Evolutionary conservation across 2,329 filamentous ascomycete genomes (phyloP).

Genomic region (Dothistroma septosporum): DNA sequence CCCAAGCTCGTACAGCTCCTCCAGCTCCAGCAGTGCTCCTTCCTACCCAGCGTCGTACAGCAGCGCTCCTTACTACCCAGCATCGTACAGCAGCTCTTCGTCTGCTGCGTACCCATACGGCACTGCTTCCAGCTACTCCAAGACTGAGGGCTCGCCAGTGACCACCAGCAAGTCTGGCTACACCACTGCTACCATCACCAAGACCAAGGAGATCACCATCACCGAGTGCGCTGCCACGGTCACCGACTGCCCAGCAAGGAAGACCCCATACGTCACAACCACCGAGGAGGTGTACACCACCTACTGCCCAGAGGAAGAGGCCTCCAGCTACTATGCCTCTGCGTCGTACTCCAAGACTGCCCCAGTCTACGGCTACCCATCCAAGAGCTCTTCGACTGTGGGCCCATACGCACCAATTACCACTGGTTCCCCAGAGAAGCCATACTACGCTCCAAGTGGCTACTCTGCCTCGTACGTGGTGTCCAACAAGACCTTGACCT

Average conservation of each 20-base stretch:
- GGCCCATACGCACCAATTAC: conserved; percentile 11
- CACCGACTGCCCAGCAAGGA: conserved; percentile 19
- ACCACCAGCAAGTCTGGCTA: not conserved
- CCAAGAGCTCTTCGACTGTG: conserved; percentile 6
- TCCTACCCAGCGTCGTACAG: not conserved
- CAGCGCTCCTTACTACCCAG: not conserved
- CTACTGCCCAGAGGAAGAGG: conserved; percentile 22
- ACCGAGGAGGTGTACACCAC: conserved; percentile 25
- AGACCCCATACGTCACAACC: conserved; percentile 16
- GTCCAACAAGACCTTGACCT: conserved; percentile 33
- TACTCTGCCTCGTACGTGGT: conserved; percentile 26
- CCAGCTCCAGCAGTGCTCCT: conserved; percentile 2
- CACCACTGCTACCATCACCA: conserved; percentile 22
- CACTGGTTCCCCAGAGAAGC: conserved; percentile 18
- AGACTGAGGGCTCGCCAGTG: conserved; percentile 1
- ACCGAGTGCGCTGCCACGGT: conserved; percentile 20
- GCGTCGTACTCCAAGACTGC: conserved; percentile 12
- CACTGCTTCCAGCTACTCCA: conserved; percentile 7
- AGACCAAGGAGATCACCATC: conserved; percentile 23
- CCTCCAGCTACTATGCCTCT: conserved; percentile 15
- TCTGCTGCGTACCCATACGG: conserved; percentile 5
- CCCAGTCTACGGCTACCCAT: conserved; percentile 16
- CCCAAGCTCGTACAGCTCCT: not conserved
- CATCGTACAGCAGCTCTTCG: not conserved
- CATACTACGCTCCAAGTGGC: conserved; percentile 15